phyloP scores from a whole-genome alignment of 2,329 filamentous ascomycete genomes.

The Curvularia eragrostidis region DNA sequence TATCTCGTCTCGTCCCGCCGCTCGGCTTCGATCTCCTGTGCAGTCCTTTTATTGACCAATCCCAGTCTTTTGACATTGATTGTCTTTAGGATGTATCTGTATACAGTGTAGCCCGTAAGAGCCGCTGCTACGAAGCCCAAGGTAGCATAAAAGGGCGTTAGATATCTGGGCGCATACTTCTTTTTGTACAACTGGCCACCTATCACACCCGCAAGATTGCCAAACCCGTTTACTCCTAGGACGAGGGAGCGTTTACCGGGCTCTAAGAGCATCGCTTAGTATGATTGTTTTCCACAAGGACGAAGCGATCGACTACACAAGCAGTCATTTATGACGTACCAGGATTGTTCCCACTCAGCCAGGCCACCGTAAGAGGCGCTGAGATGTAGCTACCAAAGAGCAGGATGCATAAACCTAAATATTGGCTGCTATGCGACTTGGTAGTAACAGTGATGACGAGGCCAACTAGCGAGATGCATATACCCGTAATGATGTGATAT shows the following conservation, averaged over 20 bases:
- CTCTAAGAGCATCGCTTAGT: slow-evolving; percentile 5
- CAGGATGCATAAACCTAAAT: slow-evolving; percentile 31
- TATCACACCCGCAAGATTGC: slow-evolving; percentile 36
- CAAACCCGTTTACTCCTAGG: slow-evolving; percentile 32
- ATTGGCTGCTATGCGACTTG: slow-evolving; percentile 13
- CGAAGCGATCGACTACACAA: background rate
- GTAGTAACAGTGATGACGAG: slow-evolving; percentile 26
- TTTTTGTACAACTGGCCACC: slow-evolving; percentile 29
- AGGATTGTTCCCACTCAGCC: slow-evolving; percentile 35
- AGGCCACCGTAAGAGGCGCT: slow-evolving; percentile 32
- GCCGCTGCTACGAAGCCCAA: slow-evolving; percentile 32
- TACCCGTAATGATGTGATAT: slow-evolving; percentile 55
- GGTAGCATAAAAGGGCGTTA: slow-evolving; percentile 30
- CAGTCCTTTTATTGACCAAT: slow-evolving; percentile 18
- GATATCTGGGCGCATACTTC: slow-evolving; percentile 27
- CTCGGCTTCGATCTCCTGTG: slow-evolving; percentile 28
- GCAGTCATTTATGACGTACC: slow-evolving; percentile 6
- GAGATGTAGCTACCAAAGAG: slow-evolving; percentile 35
- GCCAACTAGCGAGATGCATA: slow-evolving; percentile 51
- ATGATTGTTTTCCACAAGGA: background rate
- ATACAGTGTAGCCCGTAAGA: slow-evolving; percentile 28
- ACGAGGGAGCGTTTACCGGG: slow-evolving; percentile 31
- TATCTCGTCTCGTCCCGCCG: slow-evolving; percentile 24
- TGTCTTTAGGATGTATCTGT: slow-evolving; percentile 25
- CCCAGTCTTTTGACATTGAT: slow-evolving; percentile 24